phyloP scores from a whole-genome alignment of 495 filamentous ascomycete species.

The Penicillium diatomitis region DNA sequence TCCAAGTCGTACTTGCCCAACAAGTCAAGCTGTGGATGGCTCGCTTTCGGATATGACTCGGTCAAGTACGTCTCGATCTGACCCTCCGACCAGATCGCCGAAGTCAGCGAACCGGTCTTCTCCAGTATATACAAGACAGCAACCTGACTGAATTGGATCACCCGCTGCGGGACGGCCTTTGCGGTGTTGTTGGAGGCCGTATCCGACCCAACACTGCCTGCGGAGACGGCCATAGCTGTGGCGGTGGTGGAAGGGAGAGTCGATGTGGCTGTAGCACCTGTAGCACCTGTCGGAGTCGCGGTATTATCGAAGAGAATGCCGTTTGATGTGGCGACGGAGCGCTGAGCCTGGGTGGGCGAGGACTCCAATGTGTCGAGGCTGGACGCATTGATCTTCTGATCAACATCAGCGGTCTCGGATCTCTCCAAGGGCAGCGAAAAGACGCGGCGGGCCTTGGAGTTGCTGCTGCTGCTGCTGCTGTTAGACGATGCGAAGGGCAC shows the following conservation, averaged over 20 bases:
- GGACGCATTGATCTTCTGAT: not conserved
- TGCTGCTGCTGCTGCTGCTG: constrained; percentile 3
- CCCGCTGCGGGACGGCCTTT: constrained; percentile 11
- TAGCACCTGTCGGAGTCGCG: constrained; percentile 5
- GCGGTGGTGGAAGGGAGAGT: constrained; percentile 7
- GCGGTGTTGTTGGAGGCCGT: constrained; percentile 3
- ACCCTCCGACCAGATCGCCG: constrained; percentile 24
- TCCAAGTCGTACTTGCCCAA: constrained; percentile 29
- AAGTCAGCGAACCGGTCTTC: constrained; percentile 32
- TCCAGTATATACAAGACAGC: constrained; percentile 44
- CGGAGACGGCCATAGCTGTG: constrained; percentile 3
- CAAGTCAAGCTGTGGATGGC: constrained; percentile 12
- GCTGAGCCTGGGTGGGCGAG: constrained; percentile 20
- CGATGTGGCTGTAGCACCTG: constrained; percentile 4
- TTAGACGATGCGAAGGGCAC: constrained; percentile 1
- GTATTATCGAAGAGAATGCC: constrained; percentile 34
- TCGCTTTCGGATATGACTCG: constrained; percentile 15
- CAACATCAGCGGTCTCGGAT: not conserved
- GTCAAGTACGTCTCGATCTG: constrained; percentile 28
- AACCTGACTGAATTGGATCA: constrained; percentile 38
- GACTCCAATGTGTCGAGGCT: constrained; percentile 1
- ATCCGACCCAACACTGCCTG: not conserved
- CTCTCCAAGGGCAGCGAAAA: constrained; percentile 4
- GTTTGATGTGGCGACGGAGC: constrained; percentile 30
- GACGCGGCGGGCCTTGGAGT: constrained; percentile 22